Evolutionary conservation across 495 filamentous ascomycete species (phyloP), one percentile per base, ranked within the genome.

Genomic region (Xylaria telfairii): DNA sequence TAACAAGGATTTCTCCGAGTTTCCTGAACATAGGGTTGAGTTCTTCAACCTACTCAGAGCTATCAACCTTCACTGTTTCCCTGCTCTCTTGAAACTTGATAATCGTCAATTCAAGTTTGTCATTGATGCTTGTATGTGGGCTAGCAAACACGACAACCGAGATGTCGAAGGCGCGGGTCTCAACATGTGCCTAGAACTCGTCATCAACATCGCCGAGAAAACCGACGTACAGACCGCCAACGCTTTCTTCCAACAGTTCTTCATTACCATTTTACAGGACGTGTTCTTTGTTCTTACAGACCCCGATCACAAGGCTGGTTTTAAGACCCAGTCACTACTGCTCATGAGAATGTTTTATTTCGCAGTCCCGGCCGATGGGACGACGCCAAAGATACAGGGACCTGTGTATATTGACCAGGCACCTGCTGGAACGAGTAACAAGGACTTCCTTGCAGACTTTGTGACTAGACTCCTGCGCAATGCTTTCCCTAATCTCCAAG

Each of bases 1-100:
- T 84, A 99, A 98, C 88, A 99, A 98, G 81, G 95, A 99, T 77
- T 99, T 98, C 83, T 96, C 97, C 57, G 96, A 99, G 79, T 99
- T 96, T 80, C 96, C 96, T 0, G 96, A 99, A 77, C 96, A 98
- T 76, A 91, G 96, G 49, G 96, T 99, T 4, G 95, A 97, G 80
- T 99, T 99, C 80, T 99, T 98, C 88, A 96, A 96, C 80, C 85
- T 98, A 37, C 87, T 99, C 19, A 88, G 97, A 75, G 93, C 95
- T 15, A 97, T 99, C 83, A 99, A 99, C 76, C 83, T 97, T 6
- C 91, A 94, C 79, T 98, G 96, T 81, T 99, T 99, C 89, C 93
- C 91, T 37, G 93, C 96, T 9, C 86, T 99, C 9, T 86, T 99
- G 63, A 95, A 95, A 78, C 90, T 99, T 4, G 96, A 99, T 80